These are phyloP conservation scores for Teunomyces gatunensis DNA, from an alignment of 805 yeast genomes.

Conservation along the genomic window DNA sequence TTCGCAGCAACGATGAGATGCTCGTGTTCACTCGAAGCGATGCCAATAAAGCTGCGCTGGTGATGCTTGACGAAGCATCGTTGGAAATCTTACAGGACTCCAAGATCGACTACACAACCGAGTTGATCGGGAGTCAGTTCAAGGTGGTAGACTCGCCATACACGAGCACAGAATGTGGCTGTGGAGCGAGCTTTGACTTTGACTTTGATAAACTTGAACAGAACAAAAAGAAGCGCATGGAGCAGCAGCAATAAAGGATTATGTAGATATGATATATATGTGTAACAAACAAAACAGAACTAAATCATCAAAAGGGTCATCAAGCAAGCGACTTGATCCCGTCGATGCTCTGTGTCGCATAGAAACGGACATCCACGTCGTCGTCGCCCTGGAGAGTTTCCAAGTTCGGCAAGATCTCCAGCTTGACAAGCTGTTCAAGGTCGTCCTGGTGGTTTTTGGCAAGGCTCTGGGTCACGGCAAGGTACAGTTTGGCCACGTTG, in stretches of 20 bases:
- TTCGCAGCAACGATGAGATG: constrained; percentile 31
- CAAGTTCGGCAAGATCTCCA: constrained; percentile 61
- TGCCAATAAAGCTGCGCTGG: constrained; percentile 44
- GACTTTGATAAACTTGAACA: constrained; percentile 42
- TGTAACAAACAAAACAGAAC: background rate
- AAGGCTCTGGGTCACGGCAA: constrained; percentile 56
- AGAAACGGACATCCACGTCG: constrained; percentile 89
- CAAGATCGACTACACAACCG: constrained; percentile 84
- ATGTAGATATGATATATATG: too few relatives aligned
- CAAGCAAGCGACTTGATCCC: constrained; percentile 20
- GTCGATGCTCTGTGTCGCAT: constrained; percentile 62
- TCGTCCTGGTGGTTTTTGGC: constrained; percentile 19
- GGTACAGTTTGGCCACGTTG: constrained; percentile 86
- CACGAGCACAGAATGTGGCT: constrained; percentile 54
- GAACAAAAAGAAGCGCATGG: constrained; percentile 9
- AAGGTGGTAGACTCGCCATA: constrained; percentile 89
- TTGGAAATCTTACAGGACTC: constrained; percentile 81
- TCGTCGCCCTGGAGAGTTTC: constrained; percentile 64
- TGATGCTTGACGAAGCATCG: constrained; percentile 77
- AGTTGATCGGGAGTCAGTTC: constrained; percentile 91
- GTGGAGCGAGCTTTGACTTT: constrained; percentile 47
- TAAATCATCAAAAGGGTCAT: background rate
- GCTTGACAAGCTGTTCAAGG: constrained; percentile 25
- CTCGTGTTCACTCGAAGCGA: constrained; percentile 66
- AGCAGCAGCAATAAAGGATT: background rate